phyloP scores from a whole-genome alignment of 495 filamentous ascomycete genomes.

The Aspergillus nanangensis region DNA sequence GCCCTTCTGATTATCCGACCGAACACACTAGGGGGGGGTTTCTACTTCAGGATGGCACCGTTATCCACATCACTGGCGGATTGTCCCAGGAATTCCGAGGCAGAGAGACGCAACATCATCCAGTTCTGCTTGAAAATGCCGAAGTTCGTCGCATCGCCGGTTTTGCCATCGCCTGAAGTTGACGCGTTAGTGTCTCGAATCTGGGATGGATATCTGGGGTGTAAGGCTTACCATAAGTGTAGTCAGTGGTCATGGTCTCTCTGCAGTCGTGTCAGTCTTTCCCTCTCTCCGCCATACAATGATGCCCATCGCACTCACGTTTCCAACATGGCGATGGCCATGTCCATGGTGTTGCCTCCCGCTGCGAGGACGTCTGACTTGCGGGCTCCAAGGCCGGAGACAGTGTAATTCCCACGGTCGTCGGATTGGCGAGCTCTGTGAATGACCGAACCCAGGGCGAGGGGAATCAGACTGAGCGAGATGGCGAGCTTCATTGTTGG shows the following conservation, averaged over 20 bases:
- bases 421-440: slow-evolving; percentile 12
- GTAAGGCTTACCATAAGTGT: slow-evolving; percentile 24
- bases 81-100: slow-evolving; percentile 21
- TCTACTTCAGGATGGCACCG: slow-evolving; percentile 25
- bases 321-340: slow-evolving; percentile 42
- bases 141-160: slow-evolving; percentile 25
- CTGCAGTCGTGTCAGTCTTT: slow-evolving; percentile 2
- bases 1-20: too few relatives aligned
- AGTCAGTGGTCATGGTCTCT: slow-evolving; percentile 31
- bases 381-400: slow-evolving; percentile 27
- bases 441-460: slow-evolving; percentile 1
- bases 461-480: background rate
- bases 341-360: slow-evolving; percentile 33
- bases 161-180: slow-evolving; percentile 24
- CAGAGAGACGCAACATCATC: slow-evolving; percentile 29
- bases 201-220: background rate
- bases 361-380: slow-evolving; percentile 28
- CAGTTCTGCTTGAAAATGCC: slow-evolving; percentile 38
- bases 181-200: slow-evolving; percentile 1
- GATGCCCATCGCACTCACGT: slow-evolving; percentile 13
- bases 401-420: slow-evolving; percentile 22
- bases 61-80: slow-evolving; percentile 13
- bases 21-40: too few relatives aligned
- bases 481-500: slow-evolving; percentile 3
- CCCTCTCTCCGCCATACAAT: background rate